Conservation (phyloP, 352 stramenopile genomes). For the Lagenidium giganteum region DNA sequence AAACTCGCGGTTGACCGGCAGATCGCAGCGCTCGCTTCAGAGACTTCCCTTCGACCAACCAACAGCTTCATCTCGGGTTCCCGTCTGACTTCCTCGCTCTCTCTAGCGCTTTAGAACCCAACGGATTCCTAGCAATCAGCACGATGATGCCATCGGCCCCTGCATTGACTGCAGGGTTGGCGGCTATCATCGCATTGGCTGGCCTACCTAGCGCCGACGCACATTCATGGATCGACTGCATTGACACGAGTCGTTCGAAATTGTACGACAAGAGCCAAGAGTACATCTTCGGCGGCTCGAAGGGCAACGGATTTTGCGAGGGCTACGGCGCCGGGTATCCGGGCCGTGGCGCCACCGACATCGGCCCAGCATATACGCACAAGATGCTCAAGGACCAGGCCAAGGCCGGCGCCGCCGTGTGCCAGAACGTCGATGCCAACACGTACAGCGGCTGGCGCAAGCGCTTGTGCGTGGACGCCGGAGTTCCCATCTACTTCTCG, state of each 20-base stretch:
- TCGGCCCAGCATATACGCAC: constrained; percentile 50
- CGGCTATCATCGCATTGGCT: too few relatives aligned
- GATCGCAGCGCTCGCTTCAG: too few relatives aligned
- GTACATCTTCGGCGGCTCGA: constrained; percentile 61
- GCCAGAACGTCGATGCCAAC: constrained; percentile 38
- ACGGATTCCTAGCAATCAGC: too few relatives aligned
- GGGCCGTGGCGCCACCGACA: constrained; percentile 41
- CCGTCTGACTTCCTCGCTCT: too few relatives aligned
- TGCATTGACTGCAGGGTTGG: too few relatives aligned
- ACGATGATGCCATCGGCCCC: constrained; percentile 6
- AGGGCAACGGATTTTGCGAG: constrained; percentile 63
- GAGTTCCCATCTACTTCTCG: constrained; percentile 36
- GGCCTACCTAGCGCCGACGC: constrained; percentile 23
- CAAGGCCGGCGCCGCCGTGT: constrained; percentile 36
- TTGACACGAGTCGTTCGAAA: constrained; percentile 52
- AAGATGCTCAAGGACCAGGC: constrained; percentile 71
- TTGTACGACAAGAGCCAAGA: constrained; percentile 56
- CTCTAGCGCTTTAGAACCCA: too few relatives aligned
- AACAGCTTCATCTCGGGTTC: too few relatives aligned
- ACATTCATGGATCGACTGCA: constrained; percentile 69
- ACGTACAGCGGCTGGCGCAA: constrained; percentile 59
- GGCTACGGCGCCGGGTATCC: constrained; percentile 61
- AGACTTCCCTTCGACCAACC: too few relatives aligned
- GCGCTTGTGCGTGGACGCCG: constrained; percentile 30
- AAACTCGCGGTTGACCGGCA: too few relatives aligned